phyloP scores from a whole-genome alignment of 495 filamentous ascomycete genomes.

The Talaromyces adpressus region DNA sequence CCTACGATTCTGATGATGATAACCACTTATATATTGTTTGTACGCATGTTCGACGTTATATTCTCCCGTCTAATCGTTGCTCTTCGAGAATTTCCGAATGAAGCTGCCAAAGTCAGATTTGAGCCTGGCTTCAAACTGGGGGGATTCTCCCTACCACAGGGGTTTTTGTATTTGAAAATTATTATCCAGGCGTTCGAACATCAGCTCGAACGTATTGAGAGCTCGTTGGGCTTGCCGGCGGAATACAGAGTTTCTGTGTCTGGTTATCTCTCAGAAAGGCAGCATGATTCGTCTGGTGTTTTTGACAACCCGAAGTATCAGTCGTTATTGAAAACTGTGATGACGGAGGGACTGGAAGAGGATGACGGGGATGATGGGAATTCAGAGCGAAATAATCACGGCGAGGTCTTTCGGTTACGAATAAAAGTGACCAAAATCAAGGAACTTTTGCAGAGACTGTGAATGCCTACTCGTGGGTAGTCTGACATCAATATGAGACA shows the following conservation, averaged over 20 bases:
- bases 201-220: neutral
- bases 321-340: neutral
- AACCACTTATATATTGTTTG: neutral
- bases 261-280: neutral
- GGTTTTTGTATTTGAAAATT: conserved; percentile 1
- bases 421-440: neutral
- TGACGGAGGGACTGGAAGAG: neutral
- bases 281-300: neutral
- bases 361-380: neutral
- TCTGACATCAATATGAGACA: neutral
- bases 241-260: neutral
- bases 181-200: neutral
- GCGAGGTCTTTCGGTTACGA: neutral
- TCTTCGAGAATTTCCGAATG: neutral
- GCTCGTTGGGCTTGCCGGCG: neutral
- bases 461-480: neutral
- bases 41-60: neutral
- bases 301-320: neutral
- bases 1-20: neutral
- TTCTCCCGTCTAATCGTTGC: neutral
- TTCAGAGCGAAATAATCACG: neutral
- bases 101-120: neutral
- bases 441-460: neutral
- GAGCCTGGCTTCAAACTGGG: neutral
- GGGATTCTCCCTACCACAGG: neutral